Base-by-base conservation (phyloP, 495 filamentous ascomycete species). In the Penicillium samsonianum region DNA sequence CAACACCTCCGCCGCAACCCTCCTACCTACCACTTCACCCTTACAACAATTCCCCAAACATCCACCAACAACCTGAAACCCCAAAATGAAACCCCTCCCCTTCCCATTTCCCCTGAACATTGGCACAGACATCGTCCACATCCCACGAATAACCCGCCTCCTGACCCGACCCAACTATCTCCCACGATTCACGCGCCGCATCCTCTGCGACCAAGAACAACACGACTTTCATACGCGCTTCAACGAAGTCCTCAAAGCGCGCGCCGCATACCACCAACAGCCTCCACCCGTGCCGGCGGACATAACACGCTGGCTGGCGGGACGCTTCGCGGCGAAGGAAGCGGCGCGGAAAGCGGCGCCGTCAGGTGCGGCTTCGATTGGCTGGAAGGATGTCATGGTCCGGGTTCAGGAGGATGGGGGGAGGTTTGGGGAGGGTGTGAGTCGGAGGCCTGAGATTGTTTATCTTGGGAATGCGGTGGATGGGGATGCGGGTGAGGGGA, bases 71-170 rank as follows among this genome's bases (percentile, higher is more conserved):
- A 65, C 53, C 58, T 20, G 9, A 17, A 48, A 38, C 19, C 0
- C 30, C 20, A 47, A 31, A 51, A 69, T 68, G 62, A 73, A 73
- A 62, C 65, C 66, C 1, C 48, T 67, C 11, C 72, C 73, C 8
- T 78, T 78, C 59, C 77, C 75, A 26, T 60, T 72, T 48, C 46
- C 74, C 42, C 62, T 81, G 25, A 73, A 77, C 49, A 76, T 82
- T 51, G 80, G 80, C 53, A 75, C 81, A 50, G 80, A 82, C 69
- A 76, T 83, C 55, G 79, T 82, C 57, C 78, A 83, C 64, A 69
- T 81, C 60, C 80, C 80, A 1, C 80, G 79, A 28, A 78, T 82
- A 46, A 51, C 67, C 51, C 73, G 73, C 37, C 76, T 82, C 50
- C 60, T 83, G 57, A 65, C 60, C 48, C 74, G 65, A 37, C 70